These are phyloP conservation scores for Passalora sequoiae DNA, from an alignment of 2,329 filamentous ascomycete species.

Conservation along the genomic window DNA sequence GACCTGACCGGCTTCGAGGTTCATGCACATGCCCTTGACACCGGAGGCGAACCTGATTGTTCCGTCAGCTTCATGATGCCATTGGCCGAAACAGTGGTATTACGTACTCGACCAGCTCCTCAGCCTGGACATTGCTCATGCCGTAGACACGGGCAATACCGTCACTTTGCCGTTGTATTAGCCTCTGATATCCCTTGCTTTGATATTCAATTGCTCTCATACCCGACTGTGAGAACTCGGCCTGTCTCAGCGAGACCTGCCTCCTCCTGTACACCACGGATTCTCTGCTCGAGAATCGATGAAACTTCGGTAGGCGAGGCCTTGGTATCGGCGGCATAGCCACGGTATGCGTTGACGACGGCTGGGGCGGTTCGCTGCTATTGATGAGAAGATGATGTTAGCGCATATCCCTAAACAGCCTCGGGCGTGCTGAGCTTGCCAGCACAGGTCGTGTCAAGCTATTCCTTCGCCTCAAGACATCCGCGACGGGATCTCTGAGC, in stretches of 20 bases:
- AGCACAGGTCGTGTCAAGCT: conserved; percentile 37
- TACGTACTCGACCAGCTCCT: conserved; percentile 98
- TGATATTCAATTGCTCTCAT: conserved; percentile 47
- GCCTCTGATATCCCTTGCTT: conserved; percentile 1
- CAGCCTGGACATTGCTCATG: conserved; percentile 99
- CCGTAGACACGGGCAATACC: conserved; percentile 99
- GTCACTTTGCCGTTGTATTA: conserved; percentile 61
- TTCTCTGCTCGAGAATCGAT: conserved; percentile 98
- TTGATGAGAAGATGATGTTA: conserved; percentile 44
- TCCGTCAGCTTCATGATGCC: conserved; percentile 11
- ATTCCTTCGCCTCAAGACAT: conserved; percentile 30
- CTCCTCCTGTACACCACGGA: conserved; percentile 97
- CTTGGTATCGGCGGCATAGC: conserved; percentile 90
- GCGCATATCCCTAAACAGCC: conserved; percentile 35
- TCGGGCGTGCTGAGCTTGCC: conserved; percentile 21
- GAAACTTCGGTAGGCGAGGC: conserved; percentile 96
- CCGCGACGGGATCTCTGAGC: conserved; percentile 44
- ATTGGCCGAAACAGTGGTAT: background rate
- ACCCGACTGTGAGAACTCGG: conserved; percentile 98
- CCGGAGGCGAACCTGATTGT: conserved; percentile 87
- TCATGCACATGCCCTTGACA: conserved; percentile 99
- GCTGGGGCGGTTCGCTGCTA: conserved; percentile 84
- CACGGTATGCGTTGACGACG: conserved; percentile 66
- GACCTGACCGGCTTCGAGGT: conserved; percentile 99
- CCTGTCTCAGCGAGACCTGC: conserved; percentile 94